Evolutionary conservation across 768 basidiomycete species (phyloP).

Genomic region (Amanita rubescens): DNA sequence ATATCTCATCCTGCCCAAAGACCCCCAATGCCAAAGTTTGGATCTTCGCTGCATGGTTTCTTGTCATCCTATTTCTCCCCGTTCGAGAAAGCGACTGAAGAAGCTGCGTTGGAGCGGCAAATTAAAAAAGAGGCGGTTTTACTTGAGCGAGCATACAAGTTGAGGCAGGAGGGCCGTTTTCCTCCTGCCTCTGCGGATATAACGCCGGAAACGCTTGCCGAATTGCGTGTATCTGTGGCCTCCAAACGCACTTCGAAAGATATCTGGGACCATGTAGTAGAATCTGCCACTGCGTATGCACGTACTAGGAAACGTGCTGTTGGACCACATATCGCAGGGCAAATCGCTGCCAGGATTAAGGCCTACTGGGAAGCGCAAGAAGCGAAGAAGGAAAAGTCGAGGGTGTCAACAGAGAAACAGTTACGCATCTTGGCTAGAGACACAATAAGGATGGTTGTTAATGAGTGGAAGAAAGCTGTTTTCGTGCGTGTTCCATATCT

Average conservation of each 20-base stretch:
- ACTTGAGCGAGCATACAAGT: conserved; percentile 18
- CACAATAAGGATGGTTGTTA: conserved; percentile 59
- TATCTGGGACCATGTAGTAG: conserved; percentile 53
- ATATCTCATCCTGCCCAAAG: conserved; percentile 64
- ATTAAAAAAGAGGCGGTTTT: conserved; percentile 21
- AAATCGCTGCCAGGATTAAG: conserved; percentile 62
- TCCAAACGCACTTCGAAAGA: conserved; percentile 34
- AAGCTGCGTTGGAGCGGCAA: conserved; percentile 24
- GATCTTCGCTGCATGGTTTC: conserved; percentile 43
- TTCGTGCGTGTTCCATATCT: conserved; percentile 44
- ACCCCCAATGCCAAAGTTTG: conserved; percentile 44
- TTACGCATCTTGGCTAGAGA: conserved; percentile 62
- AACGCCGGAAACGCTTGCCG: conserved; percentile 12
- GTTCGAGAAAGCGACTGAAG: conserved; percentile 40
- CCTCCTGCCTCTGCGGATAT: conserved; percentile 30
- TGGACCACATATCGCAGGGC: conserved; percentile 33
- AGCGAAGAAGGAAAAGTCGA: conserved; percentile 52
- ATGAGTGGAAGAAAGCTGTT: conserved; percentile 86
- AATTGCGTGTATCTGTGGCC: conserved; percentile 16
- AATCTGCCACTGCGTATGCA: conserved; percentile 28
- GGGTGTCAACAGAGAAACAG: conserved; percentile 57
- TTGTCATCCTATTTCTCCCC: conserved; percentile 57
- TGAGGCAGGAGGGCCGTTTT: conserved; percentile 31
- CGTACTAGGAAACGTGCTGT: conserved; percentile 22
- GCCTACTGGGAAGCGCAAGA: conserved; percentile 70